Evolutionary conservation across 768 basidiomycete species (phyloP), one percentile per base, ranked within the genome.

Genomic region (Xanthoconium purpureum): DNA sequence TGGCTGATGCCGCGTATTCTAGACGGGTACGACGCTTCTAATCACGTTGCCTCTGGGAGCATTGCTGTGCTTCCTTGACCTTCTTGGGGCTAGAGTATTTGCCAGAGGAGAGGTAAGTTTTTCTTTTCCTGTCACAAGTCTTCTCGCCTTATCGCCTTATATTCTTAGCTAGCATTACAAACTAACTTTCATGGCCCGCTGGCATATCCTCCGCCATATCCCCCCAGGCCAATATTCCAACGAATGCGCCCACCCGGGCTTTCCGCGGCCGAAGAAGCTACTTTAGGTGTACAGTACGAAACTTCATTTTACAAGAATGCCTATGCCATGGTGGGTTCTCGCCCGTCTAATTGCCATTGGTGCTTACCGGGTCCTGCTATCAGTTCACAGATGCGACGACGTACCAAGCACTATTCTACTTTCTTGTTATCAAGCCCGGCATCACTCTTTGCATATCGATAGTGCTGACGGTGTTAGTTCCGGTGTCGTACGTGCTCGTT

Each of bases 331-430:
- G 89, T 88, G 57, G 36, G 84, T 63, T 32, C 47, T 47, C 44
- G 18, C 13, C 38, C 57, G 18, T 46, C 18, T 13, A 47, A 47
- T 36, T 48, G n/a, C 18, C 5, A 24, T 36, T 36, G 36, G 30
- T 48, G n/a, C 58, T 64, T 39, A 66, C 42, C 49, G 24, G 18
- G 11, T 29, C 38, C 50, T 54, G 14, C 8, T 28, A 18, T 15
- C 61, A 91, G 89, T 92, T 92, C 71, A 85, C 86, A 40, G 90
- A 92, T 64, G 74, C 87, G 38, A 89, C 87, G 6, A 88, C 90
- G 17, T 92, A 90, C 70, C 88, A 89, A 74, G 86, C 91, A 0
- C 78, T 93, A 4, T 92, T 93, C 77, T 92, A 93, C 69, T 93
- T 93, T 73, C 80, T 93, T 57, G 88, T 92, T 48, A 84, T 93